Base-by-base conservation (phyloP, 1,284 basidiomycete genomes). In the Apiotrichum porosum region DNA sequence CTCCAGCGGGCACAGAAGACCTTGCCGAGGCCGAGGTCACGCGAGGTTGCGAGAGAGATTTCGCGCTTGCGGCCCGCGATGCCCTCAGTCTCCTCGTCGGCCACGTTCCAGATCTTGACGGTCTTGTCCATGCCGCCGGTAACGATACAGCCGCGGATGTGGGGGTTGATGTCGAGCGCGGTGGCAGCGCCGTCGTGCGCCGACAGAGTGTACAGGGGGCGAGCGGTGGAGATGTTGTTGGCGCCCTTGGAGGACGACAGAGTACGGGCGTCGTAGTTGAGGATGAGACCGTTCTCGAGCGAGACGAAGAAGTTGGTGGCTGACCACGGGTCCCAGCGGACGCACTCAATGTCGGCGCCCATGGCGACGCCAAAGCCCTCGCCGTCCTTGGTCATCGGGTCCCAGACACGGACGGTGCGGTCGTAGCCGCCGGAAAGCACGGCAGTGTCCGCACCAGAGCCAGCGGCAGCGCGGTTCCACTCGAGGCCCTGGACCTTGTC, bases 401-500 rank as follows among this genome's bases (percentile, higher is more conserved):
- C 95, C 73, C 95, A 97, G 19, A 90, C 86, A 48, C 89, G 79
- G 23, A 97, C 87, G 0, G 89, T 93, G 41, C 91, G 82, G 75
- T 98, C 95, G 66, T 89, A 97, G 54, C 88, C 87, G 15, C 93
- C 95, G 3, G 88, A 94, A 51, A 98, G 75, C 32, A 98, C 76
- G 31, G 94, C 88, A 12, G 85, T 87, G 23, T 93, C 88, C 48
- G 68, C 51, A 1, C 59, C 63, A 10, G 54, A 49, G 6, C 59
- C 63, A 9, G 42, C 48, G 45, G 91, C 86, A 48, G 81, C 80
- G 32, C 81, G 79, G 70, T 95, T 95, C 95, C 95, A 99, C 65
- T 94, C 86, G 3, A 98, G 90, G 4, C 86, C 84, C 74, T 97
- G 93, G n/a, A 98, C 89, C 76, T 97, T 97, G 73, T 97, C 93